Evolutionary conservation across 805 yeast species (phyloP), one percentile per base, ranked within the genome.

Genomic region (Debaryomyces hansenii): DNA sequence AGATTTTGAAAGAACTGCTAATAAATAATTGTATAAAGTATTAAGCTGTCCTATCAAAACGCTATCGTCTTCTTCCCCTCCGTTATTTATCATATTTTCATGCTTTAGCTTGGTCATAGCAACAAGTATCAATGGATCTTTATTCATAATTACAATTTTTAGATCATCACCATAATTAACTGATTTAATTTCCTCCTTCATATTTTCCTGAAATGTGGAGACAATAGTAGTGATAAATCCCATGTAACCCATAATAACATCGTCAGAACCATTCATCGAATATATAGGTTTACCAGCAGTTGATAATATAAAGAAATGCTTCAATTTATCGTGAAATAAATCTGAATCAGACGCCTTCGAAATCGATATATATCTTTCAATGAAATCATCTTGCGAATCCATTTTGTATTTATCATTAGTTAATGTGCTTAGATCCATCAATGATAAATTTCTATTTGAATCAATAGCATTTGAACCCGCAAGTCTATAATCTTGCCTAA

Each of bases 271-370:
- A 59, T 83, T 80, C 74, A 84, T 72, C 1, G 95, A 80, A 63
- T 85, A 90, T 5, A 90, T 84, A 2, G 96, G 96, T 60, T 90
- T 90, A 0, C 97, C 97, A 1, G 97, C 96, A 2, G 83, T 70
- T 0, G 96, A 87, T 8, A 90, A 69, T 3, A 90, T 79, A 54
- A 88, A 85, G 58, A 85, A 87, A 49, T 90, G 95, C 61, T 89
- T 90, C 44, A 68, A 54, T 40, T 69, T 72, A 16, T 47, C 33
- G 44, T 61, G 65, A 48, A 73, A 71, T 5, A 24, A 38, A 1
- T 36, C 16, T 4, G 36, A 15, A 21, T 49, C 50, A 9, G 47
- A 33, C 5, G 42, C 20, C 41, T 63, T 62, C 29, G 52, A 53
- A 3, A 54, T 47, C 4, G 41, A 40, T 4, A 64, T 55, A 37